Evolutionary conservation across 2,329 filamentous ascomycete genomes (phyloP).

Genomic region (Stemphylium lycopersici): DNA sequence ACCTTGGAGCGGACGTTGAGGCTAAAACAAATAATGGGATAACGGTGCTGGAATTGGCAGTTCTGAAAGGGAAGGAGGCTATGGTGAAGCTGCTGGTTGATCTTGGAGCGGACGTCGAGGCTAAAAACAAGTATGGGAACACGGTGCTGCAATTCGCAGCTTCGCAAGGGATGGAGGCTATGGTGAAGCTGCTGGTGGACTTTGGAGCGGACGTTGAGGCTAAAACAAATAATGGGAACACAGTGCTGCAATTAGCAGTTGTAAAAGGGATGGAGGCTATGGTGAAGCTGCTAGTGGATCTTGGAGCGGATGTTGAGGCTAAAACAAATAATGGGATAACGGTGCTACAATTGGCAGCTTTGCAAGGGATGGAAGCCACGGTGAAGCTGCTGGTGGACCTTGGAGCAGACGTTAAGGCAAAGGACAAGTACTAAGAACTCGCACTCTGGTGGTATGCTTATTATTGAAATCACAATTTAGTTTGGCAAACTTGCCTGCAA

Average conservation of each 20-base stretch:
- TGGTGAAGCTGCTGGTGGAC: no score
- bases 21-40: no score
- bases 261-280: background rate
- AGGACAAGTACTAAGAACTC: background rate
- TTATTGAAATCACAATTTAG: background rate
- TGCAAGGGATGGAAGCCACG: no score
- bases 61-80: background rate
- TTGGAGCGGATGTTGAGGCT: no score
- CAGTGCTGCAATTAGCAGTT: background rate
- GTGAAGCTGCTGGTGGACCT: no score
- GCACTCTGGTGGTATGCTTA: background rate
- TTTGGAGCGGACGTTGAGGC: no score
- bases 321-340: no score
- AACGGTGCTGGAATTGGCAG: conserved; percentile 4
- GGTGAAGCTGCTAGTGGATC: background rate
- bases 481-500: background rate
- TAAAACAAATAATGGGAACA: no score
- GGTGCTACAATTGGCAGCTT: no score
- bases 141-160: no score
- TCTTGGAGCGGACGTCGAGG: background rate
- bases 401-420: background rate
- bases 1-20: no score
- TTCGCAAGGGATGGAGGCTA: no score
- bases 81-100: background rate
- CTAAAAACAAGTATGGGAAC: background rate